These are phyloP conservation scores for Blastocystis hominis DNA, from an alignment of 352 stramenopile genomes.

Conservation along the genomic window DNA sequence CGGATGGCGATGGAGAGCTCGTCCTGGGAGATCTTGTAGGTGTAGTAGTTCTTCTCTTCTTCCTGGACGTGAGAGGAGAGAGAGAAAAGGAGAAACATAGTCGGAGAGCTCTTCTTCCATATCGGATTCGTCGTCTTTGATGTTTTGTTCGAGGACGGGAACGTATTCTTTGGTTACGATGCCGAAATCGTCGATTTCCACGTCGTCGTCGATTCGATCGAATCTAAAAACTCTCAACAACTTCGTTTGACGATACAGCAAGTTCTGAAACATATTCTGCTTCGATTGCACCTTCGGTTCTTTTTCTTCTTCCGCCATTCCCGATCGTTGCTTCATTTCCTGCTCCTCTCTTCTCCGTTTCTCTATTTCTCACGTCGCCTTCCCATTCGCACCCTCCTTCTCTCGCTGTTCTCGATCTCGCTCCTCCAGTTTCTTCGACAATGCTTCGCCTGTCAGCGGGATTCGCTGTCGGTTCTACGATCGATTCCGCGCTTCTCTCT, in stretches of 20 bases:
- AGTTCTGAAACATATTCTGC: neutral
- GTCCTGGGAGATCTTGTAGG: neutral
- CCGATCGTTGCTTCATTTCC: neutral
- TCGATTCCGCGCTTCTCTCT: neutral
- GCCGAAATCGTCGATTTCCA: conserved; percentile 26
- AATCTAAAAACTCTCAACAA: neutral
- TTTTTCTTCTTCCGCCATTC: neutral
- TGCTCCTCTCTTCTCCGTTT: neutral
- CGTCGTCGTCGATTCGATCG: neutral
- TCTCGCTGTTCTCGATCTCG: neutral
- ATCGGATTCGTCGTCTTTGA: neutral
- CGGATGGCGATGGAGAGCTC: neutral
- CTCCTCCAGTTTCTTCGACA: neutral
- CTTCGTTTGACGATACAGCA: neutral
- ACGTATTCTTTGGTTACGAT: conserved; percentile 15
- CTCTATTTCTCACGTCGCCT: neutral
- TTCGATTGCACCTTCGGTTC: neutral
- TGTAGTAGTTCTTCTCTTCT: conserved; percentile 5
- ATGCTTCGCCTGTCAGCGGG: conserved; percentile 2
- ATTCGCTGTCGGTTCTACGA: conserved; percentile 35
- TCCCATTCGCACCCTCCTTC: neutral
- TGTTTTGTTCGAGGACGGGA: neutral
- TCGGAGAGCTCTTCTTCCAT: neutral
- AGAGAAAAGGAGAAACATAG: neutral
- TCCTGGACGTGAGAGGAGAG: neutral